phyloP scores from a whole-genome alignment of 257 asterid species.

The Leptodermis oblonga region DNA sequence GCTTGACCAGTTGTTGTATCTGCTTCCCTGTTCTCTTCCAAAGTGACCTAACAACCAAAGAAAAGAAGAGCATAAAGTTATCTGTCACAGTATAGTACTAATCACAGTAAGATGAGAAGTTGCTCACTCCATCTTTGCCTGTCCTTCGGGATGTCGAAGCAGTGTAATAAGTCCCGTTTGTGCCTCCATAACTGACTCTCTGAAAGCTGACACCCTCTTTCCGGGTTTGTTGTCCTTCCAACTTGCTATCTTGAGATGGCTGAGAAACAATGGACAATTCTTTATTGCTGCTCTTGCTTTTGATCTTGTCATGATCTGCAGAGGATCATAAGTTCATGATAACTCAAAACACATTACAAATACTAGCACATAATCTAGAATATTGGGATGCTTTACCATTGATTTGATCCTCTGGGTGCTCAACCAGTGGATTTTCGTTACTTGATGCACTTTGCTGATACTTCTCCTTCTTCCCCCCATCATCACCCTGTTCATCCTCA shows the following conservation, averaged over 20 bases:
- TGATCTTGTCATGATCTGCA: conserved; percentile 33
- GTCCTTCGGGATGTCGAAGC: conserved; percentile 52
- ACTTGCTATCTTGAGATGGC: conserved; percentile 17
- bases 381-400: conserved; percentile 35
- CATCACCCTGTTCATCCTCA: conserved; percentile 18
- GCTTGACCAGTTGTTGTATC: conserved; percentile 81
- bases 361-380: background rate
- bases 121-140: conserved; percentile 66
- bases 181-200: conserved; percentile 79
- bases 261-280: conserved; percentile 11
- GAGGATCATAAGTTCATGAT: background rate
- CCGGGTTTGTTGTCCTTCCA: conserved; percentile 22
- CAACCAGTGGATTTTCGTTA: conserved; percentile 54
- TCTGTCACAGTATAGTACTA: background rate
- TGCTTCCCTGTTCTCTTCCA: conserved; percentile 77
- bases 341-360: background rate
- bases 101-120: background rate
- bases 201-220: conserved; percentile 45
- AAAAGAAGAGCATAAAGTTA: background rate
- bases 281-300: conserved; percentile 15
- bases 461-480: conserved; percentile 6
- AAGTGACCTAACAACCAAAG: conserved; percentile 37
- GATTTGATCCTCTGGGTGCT: conserved; percentile 76
- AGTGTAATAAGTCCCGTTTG: conserved; percentile 61
- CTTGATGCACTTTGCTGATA: conserved; percentile 16